Evolutionary conservation across 305 asterid genomes (phyloP), one percentile per base, ranked within the genome.

Genomic region (Lippia alba): DNA sequence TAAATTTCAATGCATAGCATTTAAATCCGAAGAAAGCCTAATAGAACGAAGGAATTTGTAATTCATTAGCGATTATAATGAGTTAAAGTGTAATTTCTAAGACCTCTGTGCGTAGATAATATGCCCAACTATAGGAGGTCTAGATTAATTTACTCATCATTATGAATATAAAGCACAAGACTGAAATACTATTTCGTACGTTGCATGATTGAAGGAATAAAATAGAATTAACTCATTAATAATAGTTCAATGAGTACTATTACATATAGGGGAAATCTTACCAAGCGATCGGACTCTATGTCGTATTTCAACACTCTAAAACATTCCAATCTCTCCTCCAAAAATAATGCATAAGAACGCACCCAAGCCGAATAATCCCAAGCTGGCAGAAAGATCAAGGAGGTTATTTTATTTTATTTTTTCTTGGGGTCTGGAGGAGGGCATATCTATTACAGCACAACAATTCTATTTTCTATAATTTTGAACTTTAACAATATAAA

Each of bases 351-450:
- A 56, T 95, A 95, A 51, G 89, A 69, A 72, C 99, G 96, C 58
- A 92, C 93, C 99, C 99, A 95, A 67, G 94, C 93, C 57, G 99
- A 95, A 85, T 87, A 95, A 76, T 92, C 99, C 99, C 99, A 95
- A 45, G 99, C 99, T 95, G 87, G 54, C 33, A 45, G 80, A 64
- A 33, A 65, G 62, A 82, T 61, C 36, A 66, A 73, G 70, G 57
- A 16, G 61, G 30, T 1, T 39, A 78, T 61, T 55, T 73, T 63
- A 71, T 67, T 65, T 39, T 39, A 39, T 39, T 5, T 39, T 39
- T 39, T 5, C n/a, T 54, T 36, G 64, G 73, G 30, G 30, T 24
- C 30, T 24, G 30, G 30, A 36, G 5, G 41, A 36, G 41, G 6
- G 41, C 6, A 36, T 4, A 36, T 36, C 5, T 36, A 36, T 36